These are phyloP conservation scores for Cyphellophora europaea DNA, from an alignment of 2,329 filamentous ascomycete species.

Conservation along the genomic window DNA sequence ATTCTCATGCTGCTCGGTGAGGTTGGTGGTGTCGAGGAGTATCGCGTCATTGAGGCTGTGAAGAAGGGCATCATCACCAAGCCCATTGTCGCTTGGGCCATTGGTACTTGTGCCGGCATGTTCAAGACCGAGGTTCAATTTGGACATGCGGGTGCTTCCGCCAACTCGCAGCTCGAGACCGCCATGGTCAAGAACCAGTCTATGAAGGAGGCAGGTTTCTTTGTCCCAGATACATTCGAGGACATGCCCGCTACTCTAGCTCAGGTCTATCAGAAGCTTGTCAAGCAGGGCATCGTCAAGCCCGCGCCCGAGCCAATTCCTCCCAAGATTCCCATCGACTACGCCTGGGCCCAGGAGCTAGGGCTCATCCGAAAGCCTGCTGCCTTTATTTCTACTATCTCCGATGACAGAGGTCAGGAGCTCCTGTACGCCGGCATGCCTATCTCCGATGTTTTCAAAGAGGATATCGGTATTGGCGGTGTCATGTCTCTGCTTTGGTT, in stretches of 20 bases:
- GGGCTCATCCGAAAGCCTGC: conserved; percentile 99
- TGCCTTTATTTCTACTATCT: conserved; percentile 99
- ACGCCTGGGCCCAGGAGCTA: conserved; percentile 98
- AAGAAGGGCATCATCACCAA: conserved; percentile 93
- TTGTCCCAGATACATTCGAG: conserved; percentile 94
- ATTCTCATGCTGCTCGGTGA: conserved; percentile 92
- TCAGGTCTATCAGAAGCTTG: conserved; percentile 77
- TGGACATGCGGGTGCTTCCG: conserved; percentile 95
- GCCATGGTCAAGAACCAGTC: conserved; percentile 92
- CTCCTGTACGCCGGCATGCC: conserved; percentile 98
- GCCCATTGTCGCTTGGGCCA: conserved; percentile 98
- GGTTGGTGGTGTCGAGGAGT: conserved; percentile 98
- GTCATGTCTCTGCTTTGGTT: conserved; percentile 99
- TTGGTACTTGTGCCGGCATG: conserved; percentile 98
- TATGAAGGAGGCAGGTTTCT: conserved; percentile 91
- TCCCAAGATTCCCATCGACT: conserved; percentile 99
- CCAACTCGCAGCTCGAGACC: conserved; percentile 98
- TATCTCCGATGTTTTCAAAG: conserved; percentile 98
- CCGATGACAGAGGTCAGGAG: conserved; percentile 98
- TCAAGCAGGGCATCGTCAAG: conserved; percentile 74
- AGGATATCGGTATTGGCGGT: conserved; percentile 98
- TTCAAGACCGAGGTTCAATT: conserved; percentile 99
- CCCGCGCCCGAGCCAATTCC: conserved; percentile 82
- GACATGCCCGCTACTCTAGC: conserved; percentile 73
- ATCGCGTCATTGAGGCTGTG: conserved; percentile 97